These are phyloP conservation scores for Colletotrichum filicis DNA, from an alignment of 2,329 filamentous ascomycete species.

Conservation along the genomic window DNA sequence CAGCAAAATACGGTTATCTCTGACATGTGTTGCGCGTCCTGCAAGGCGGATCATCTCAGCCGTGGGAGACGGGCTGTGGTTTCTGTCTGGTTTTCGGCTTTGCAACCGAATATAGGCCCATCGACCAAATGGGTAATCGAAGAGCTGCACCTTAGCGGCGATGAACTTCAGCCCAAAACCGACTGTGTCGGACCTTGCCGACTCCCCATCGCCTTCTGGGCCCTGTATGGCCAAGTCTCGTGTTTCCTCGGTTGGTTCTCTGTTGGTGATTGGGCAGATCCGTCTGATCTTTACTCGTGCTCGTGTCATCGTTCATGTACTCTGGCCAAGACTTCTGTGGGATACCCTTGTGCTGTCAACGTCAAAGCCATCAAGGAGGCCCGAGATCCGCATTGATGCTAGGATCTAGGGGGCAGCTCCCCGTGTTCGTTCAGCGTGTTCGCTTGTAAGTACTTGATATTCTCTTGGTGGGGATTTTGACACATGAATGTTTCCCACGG, in stretches of 20 bases:
- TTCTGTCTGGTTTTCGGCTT: not conserved
- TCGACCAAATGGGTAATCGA: not conserved
- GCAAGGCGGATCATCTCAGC: not conserved
- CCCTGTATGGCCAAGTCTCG: slow-evolving; percentile 9
- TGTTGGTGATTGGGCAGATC: not conserved
- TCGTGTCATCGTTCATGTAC: slow-evolving; percentile 17
- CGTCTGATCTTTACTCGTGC: slow-evolving; percentile 8
- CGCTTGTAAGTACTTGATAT: not conserved
- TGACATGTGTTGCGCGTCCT: not conserved
- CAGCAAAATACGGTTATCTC: not conserved
- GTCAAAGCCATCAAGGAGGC: not conserved
- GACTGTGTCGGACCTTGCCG: slow-evolving; percentile 15
- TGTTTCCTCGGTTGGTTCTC: too few species aligned
- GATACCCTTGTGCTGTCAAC: not conserved
- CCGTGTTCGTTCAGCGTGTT: slow-evolving; percentile 16
- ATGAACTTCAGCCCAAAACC: slow-evolving; percentile 19
- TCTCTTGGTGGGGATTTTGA: not conserved
- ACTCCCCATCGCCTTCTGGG: not conserved
- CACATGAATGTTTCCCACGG: too few species aligned
- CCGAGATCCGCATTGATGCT: slow-evolving; percentile 4
- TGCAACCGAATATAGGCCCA: not conserved
- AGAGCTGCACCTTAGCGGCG: not conserved
- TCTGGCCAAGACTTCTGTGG: not conserved
- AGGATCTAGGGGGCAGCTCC: not conserved
- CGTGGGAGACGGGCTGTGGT: not conserved